Conservation (phyloP, 1,139 yeast species). For the Arxiozyma heterogenica region DNA sequence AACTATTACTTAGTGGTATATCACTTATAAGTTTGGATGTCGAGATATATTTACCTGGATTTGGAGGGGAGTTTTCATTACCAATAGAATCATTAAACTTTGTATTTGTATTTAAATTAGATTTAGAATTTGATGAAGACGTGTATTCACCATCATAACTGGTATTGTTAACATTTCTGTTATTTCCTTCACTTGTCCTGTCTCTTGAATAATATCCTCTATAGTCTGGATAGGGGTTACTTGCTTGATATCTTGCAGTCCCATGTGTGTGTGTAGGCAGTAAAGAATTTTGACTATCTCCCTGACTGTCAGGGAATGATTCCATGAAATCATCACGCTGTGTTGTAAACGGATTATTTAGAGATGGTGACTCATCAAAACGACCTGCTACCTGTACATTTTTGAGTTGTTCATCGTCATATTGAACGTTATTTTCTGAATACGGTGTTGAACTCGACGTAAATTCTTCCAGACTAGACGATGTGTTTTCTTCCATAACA, state of each 20-base stretch:
- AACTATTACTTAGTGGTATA: conserved; percentile 34
- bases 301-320: conserved; percentile 6
- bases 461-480: neutral
- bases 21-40: conserved; percentile 1
- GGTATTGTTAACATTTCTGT: conserved; percentile 5
- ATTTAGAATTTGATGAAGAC: conserved; percentile 9
- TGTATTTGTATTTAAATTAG: conserved; percentile 6
- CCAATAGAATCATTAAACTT: conserved; percentile 7
- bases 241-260: neutral
- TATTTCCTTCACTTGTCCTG: neutral
- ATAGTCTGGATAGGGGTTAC: conserved; percentile 20
- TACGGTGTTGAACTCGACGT: neutral
- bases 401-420: neutral
- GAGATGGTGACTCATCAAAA: neutral
- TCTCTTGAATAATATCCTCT: conserved; percentile 27
- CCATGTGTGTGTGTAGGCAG: conserved; percentile 8
- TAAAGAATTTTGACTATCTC: conserved; percentile 14
- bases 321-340: conserved; percentile 11
- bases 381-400: neutral
- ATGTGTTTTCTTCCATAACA: neutral
- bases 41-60: conserved; percentile 14
- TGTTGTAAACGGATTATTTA: conserved; percentile 19
- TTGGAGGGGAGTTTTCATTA: conserved; percentile 7
- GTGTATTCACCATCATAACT: conserved; percentile 5
- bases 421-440: neutral